These are phyloP conservation scores for Clonostachys rosea DNA, from an alignment of 2,329 filamentous ascomycete genomes.

Conservation along the genomic window DNA sequence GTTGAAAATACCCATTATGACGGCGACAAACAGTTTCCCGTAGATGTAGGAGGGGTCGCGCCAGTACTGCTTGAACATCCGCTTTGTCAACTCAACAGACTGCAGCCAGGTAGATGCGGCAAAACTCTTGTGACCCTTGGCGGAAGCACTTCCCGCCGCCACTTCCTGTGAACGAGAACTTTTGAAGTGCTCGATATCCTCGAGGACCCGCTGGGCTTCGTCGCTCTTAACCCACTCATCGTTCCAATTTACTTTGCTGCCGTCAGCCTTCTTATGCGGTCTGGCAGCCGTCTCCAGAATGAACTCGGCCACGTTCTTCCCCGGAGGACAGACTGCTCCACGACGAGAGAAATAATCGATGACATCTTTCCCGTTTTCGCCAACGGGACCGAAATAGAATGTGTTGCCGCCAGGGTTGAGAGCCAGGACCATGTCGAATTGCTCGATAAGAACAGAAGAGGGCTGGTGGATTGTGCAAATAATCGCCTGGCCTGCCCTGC, in stretches of 20 bases:
- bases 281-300: constrained; percentile 38
- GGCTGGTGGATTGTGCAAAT: constrained; percentile 57
- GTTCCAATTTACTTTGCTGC: constrained; percentile 60
- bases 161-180: constrained; percentile 6
- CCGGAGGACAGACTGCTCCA: constrained; percentile 60
- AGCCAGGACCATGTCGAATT: constrained; percentile 49
- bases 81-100: constrained; percentile 61
- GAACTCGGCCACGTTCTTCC: constrained; percentile 43
- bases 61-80: constrained; percentile 71
- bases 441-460: constrained; percentile 44
- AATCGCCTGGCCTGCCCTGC: constrained; percentile 52
- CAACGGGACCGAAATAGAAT: constrained; percentile 50
- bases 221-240: constrained; percentile 67
- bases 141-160: background rate
- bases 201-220: constrained; percentile 51
- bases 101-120: constrained; percentile 62
- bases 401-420: constrained; percentile 45
- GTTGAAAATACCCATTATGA: constrained; percentile 73
- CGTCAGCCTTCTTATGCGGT: constrained; percentile 23
- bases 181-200: constrained; percentile 62
- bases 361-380: constrained; percentile 35
- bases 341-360: constrained; percentile 51
- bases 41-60: constrained; percentile 73
- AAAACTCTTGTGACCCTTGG: constrained; percentile 29
- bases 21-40: constrained; percentile 67